Evolutionary conservation across 1,284 basidiomycete genomes (phyloP).

Genomic region (Blastosporella zonata): DNA sequence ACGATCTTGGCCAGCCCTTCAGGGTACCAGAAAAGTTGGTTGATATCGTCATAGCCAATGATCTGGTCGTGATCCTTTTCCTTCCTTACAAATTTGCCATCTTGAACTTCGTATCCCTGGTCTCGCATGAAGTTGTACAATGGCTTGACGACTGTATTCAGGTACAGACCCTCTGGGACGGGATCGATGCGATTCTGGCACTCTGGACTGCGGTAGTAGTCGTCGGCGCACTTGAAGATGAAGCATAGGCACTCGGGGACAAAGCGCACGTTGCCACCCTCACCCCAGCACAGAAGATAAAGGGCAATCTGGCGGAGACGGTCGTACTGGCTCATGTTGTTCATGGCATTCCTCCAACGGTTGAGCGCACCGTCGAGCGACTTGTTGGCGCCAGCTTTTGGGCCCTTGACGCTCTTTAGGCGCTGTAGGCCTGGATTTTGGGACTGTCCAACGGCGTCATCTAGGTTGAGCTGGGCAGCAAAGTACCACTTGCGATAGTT

Average conservation of each 20-base stretch:
- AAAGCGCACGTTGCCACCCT: conserved; percentile 96
- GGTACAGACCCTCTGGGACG: conserved; percentile 93
- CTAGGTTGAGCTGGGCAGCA: conserved; percentile 97
- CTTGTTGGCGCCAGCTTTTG: conserved; percentile 67
- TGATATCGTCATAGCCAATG: conserved; percentile 99
- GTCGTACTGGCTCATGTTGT: conserved; percentile 99
- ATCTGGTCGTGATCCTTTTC: conserved; percentile 96
- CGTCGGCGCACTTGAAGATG: conserved; percentile 99
- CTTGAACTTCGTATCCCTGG: conserved; percentile 94
- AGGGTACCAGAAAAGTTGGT: conserved; percentile 99
- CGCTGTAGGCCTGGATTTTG: conserved; percentile 93
- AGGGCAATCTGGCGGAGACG: conserved; percentile 94
- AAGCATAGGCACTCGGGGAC: conserved; percentile 97
- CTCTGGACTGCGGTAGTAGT: conserved; percentile 98
- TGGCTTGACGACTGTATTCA: conserved; percentile 91
- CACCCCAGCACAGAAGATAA: conserved; percentile 97
- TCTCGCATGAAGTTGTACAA: conserved; percentile 96
- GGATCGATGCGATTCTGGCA: conserved; percentile 95
- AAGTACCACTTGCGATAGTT: conserved; percentile 99
- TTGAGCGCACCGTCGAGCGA: conserved; percentile 90
- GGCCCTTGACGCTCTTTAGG: conserved; percentile 78
- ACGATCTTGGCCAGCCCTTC: conserved; percentile 94
- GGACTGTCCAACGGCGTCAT: conserved; percentile 95
- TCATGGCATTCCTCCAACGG: conserved; percentile 98
- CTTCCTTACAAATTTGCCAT: conserved; percentile 92